A percentile compares a stretch with the other conserved stretches of the same genome.
Evolutionary conservation across 257 asterid species (phyloP).

Genomic region (Lavandula angustifolia): DNA sequence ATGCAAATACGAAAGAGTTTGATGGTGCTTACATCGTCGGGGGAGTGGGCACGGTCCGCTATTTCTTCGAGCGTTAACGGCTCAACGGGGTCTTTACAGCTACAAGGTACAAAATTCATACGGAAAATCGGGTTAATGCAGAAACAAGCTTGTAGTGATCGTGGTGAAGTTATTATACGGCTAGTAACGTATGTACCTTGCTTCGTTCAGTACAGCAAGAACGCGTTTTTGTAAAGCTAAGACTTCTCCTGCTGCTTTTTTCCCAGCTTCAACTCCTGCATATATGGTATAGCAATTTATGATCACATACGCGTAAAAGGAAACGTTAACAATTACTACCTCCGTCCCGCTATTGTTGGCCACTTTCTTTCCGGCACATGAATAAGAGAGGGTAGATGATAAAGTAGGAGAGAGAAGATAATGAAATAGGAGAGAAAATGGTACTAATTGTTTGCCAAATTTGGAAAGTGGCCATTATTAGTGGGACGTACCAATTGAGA

Average conservation of each 20-base stretch:
- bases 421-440: no score
- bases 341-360: no score
- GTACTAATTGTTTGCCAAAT: no score
- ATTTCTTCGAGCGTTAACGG: constrained; percentile 88
- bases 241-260: constrained; percentile 97
- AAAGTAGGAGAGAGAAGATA: no score
- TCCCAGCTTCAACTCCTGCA: constrained; percentile 98
- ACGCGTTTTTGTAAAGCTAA: constrained; percentile 98
- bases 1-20: not conserved
- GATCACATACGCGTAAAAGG: constrained; percentile 3
- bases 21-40: constrained; percentile 57
- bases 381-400: no score
- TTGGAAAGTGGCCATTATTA: no score
- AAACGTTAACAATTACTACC: constrained; percentile 20
- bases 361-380: no score
- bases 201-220: constrained; percentile 85
- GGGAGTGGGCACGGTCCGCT: constrained; percentile 81
- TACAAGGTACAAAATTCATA: constrained; percentile 30
- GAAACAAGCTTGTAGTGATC: not conserved
- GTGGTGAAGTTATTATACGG: not conserved
- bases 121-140: not conserved
- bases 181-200: constrained; percentile 53
- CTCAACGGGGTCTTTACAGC: constrained; percentile 94
- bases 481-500: no score
- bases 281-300: constrained; percentile 22